Percentiles rank a stretch among this genome's conserved stretches.
These are phyloP conservation scores for Fraxinus sp. DNA, from an alignment of 305 asterid species.

Conservation along the genomic window DNA sequence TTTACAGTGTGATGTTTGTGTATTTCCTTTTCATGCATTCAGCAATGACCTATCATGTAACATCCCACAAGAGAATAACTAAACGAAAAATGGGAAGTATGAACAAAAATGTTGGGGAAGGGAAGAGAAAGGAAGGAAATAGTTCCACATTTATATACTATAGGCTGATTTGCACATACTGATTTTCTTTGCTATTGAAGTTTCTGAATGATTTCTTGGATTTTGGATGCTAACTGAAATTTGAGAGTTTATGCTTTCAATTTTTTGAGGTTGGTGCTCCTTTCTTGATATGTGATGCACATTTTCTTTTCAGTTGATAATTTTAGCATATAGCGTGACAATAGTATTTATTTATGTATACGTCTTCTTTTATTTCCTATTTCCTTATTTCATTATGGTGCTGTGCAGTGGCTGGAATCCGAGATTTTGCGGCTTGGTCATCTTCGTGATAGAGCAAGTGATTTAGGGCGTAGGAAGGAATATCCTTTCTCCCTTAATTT, in stretches of 20 bases:
- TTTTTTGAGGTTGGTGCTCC: not conserved
- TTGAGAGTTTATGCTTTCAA: not conserved
- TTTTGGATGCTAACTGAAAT: not conserved
- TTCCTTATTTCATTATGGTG: slow-evolving; percentile 22
- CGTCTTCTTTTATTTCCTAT: not conserved
- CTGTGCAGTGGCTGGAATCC: slow-evolving; percentile 91
- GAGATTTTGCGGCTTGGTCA: slow-evolving; percentile 83
- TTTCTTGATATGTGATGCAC: not conserved
- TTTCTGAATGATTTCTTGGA: not conserved
- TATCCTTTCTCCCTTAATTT: slow-evolving; percentile 58
- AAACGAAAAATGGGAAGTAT: not conserved
- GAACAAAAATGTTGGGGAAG: not conserved
- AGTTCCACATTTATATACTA: not conserved
- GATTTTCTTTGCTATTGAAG: not conserved
- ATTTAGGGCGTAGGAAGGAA: slow-evolving; percentile 91
- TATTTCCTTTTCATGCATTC: not conserved
- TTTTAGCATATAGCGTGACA: not conserved
- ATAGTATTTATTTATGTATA: not conserved
- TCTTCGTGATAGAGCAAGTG: slow-evolving; percentile 99
- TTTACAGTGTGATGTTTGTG: not conserved
- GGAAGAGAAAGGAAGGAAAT: not conserved
- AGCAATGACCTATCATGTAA: not conserved
- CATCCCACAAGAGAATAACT: not conserved
- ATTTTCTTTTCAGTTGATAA: not conserved
- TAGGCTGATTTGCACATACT: not conserved